Evolutionary conservation across 768 basidiomycete genomes (phyloP), one percentile per base, ranked within the genome.

Genomic region (Leccinum fibrillosum): DNA sequence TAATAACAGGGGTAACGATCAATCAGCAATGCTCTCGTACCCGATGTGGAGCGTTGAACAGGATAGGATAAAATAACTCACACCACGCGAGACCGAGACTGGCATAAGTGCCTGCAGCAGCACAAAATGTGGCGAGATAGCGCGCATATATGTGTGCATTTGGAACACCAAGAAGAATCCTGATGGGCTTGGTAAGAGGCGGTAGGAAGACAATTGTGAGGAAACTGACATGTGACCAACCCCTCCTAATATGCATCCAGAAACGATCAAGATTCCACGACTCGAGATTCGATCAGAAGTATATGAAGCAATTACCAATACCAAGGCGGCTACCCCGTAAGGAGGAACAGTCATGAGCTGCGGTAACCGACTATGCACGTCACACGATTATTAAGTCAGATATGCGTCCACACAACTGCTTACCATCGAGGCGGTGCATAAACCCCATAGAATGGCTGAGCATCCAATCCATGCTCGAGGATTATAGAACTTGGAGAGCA

Each of bases 341-440:
- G 83, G 83, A 10, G 82, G 80, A 5, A 83, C 81, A 5, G 80
- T 81, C 63, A 82, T 74, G 2, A 83, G 68, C 60, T 83, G 81
- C 0, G 78, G 75, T 47, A 78, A 53, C 53, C 30, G 74, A 64
- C 74, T 74, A 45, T 11, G n/a, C 5, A 21, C 5, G 42, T 28
- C 28, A 8, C 52, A 21, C 37, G 11, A 13, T 55, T 11, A 60
- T 32, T 12, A 32, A 42, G 21, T 11, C 6, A 30, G 10, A 30
- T 30, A 34, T 12, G 15, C 2, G 17, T 2, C 2, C 13, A 23
- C 11, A 45, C 8, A 21, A 52, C 13, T 15, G 35, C 54, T 44
- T 56, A 86, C 88, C 88, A 89, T 88, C 17, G 86, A 75, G 3
- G 86, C 85, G 8, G 90, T 89, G 26, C 82, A 84, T 15, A 85